A percentile compares a stretch with the other conserved stretches of the same genome.
These are phyloP conservation scores for Alternaria angustiovoidea DNA, from an alignment of 2,329 filamentous ascomycete genomes.

Conservation along the genomic window DNA sequence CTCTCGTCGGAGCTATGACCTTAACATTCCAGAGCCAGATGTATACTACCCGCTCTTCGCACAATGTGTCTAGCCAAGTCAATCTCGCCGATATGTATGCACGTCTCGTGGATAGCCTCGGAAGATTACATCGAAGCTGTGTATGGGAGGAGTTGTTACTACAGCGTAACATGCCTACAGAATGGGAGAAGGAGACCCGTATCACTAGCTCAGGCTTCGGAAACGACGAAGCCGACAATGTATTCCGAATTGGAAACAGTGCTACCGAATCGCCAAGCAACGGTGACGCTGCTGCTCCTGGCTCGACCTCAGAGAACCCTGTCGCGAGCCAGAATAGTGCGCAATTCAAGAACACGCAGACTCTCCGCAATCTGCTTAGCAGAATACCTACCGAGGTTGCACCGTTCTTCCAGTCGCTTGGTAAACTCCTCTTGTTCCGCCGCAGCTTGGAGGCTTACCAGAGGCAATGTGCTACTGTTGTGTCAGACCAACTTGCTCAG, in stretches of 20 bases:
- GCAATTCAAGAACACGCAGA: constrained; percentile 78
- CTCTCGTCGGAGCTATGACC: constrained; percentile 76
- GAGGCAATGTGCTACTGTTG: constrained; percentile 67
- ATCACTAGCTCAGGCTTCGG: constrained; percentile 52
- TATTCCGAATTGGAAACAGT: constrained; percentile 46
- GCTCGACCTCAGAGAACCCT: constrained; percentile 9
- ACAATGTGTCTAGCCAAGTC: constrained; percentile 74
- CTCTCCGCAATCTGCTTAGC: constrained; percentile 77
- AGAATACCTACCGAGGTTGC: constrained; percentile 82
- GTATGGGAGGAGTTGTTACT: constrained; percentile 86
- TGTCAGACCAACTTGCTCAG: constrained; percentile 74
- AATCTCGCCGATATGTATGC: constrained; percentile 88
- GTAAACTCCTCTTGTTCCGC: constrained; percentile 79
- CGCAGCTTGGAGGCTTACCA: constrained; percentile 72
- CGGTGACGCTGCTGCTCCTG: constrained; percentile 20
- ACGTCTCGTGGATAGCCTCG: constrained; percentile 75
- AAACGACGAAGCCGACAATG: constrained; percentile 50
- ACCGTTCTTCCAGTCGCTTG: constrained; percentile 84
- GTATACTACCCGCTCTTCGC: constrained; percentile 69
- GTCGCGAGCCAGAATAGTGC: constrained; percentile 43
- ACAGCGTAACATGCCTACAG: constrained; percentile 74
- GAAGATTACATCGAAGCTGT: constrained; percentile 78
- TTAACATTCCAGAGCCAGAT: constrained; percentile 73
- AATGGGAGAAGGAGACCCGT: constrained; percentile 64
- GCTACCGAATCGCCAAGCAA: constrained; percentile 28